Base-by-base conservation (phyloP, 192 early-diverging fungal genomes). In the Entomortierella beljakovae region DNA sequence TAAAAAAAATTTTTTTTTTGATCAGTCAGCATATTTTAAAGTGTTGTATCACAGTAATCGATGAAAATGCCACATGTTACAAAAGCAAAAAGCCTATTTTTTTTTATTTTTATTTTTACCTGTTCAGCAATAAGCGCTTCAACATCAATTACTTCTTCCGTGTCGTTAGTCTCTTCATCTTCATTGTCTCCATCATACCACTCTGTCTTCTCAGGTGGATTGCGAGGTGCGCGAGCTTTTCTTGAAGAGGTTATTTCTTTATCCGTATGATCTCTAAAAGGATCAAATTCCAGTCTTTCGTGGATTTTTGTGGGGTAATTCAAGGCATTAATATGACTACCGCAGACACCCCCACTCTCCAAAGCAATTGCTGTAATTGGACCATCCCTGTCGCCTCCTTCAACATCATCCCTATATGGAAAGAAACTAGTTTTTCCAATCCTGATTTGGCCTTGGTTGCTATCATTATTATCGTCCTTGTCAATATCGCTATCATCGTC, bases 111-210 rank as follows among this genome's bases (percentile, higher is more conserved):
- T 23, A 8, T 9, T 6, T 15, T 25, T 65, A 79, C 75, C 75
- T 79, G 75, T 55, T 79, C 67, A 7, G 61, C 66, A 43, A 79
- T 70, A 11, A 79, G 61, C 20, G 66, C 66, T 60, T 79, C 61
- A 1, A 79, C 67, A 32, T 79, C 61, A 26, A 76, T 61, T 13
- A 69, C 61, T 32, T 79, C 75, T 26, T 79, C 61, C 29, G 61
- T 67, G 64, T 79, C 73, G 2, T 56, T 59, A 8, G 31, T 32
- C 25, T 61, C 51, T 3, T 67, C 71, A 26, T 40, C 62, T n/a
- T n/a, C n/a, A n/a, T n/a, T n/a, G n/a, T n/a, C n/a, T n/a, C n/a
- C n/a, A 22, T 67, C 64, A 33, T 33, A 9, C 65, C 65, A 79
- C 16, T 43, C 49, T 67, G 70, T 53, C 53, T 59, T 53, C 16